These are phyloP conservation scores for Cryptococcus sp. DNA, from an alignment of 1,284 basidiomycete species.

Conservation along the genomic window DNA sequence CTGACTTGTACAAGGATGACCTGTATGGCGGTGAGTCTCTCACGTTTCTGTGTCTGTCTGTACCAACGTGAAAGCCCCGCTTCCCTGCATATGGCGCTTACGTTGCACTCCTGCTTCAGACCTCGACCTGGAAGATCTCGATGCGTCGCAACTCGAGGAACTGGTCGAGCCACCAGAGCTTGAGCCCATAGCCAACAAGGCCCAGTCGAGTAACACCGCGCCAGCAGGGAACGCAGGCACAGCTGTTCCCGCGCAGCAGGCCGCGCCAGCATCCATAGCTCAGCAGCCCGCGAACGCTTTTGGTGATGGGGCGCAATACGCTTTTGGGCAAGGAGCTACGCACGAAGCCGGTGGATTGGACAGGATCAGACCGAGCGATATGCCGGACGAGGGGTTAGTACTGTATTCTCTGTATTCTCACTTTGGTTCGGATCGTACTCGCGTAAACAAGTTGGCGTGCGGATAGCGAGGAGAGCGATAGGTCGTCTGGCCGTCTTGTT, in stretches of 20 bases:
- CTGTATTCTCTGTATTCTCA: slow-evolving; percentile 13
- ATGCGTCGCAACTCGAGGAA: slow-evolving; percentile 44
- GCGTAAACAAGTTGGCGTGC: too few relatives aligned
- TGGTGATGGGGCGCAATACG: slow-evolving; percentile 16
- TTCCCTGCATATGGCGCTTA: background rate
- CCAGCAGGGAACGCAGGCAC: background rate
- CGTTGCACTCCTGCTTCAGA: slow-evolving; percentile 16
- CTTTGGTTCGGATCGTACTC: slow-evolving; percentile 1
- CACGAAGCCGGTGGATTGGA: slow-evolving; percentile 12
- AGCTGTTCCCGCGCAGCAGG: background rate
- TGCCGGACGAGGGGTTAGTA: slow-evolving; percentile 99
- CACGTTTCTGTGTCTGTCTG: background rate
- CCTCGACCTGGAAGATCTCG: slow-evolving; percentile 45
- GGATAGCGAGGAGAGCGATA: background rate
- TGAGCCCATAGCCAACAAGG: slow-evolving; percentile 5
- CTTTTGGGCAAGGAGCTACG: slow-evolving; percentile 4
- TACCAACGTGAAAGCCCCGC: background rate
- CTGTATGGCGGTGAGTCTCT: slow-evolving; percentile 42
- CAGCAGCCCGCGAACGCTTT: slow-evolving; percentile 1
- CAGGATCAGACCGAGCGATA: slow-evolving; percentile 79
- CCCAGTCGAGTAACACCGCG: slow-evolving; percentile 2
- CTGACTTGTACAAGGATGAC: slow-evolving; percentile 46
- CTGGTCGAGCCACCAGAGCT: slow-evolving; percentile 41
- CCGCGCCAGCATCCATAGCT: background rate
- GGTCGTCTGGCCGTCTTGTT: too few relatives aligned